phyloP scores from a whole-genome alignment of 371 early-diverging fungal species.

The Zopfochytrium polystomum region DNA sequence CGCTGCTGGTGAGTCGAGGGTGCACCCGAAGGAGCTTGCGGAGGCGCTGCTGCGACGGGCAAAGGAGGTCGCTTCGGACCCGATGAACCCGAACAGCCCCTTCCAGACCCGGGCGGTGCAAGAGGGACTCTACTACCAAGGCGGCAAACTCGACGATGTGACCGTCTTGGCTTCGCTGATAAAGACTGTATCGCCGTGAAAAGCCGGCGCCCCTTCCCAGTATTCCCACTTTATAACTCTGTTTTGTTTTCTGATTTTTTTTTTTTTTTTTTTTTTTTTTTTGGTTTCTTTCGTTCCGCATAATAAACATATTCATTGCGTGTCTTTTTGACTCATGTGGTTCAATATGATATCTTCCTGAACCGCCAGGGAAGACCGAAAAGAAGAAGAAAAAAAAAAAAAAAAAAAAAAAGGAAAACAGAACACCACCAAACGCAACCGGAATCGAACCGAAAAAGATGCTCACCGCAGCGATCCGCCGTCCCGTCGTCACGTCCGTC shows the following conservation, averaged over 20 bases:
- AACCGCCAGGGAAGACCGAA: neutral
- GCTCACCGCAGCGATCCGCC: neutral
- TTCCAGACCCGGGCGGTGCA: conserved; percentile 73
- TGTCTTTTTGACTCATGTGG: neutral
- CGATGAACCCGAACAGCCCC: conserved; percentile 70
- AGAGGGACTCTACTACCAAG: conserved; percentile 68
- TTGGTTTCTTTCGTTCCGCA: conserved; percentile 4
- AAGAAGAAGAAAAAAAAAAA: conserved; percentile 6
- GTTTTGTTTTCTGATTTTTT: neutral
- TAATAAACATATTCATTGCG: neutral
- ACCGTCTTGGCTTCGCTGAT: conserved; percentile 77
- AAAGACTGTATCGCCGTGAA: too few relatives aligned
- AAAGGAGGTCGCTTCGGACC: conserved; percentile 73
- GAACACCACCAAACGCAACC: too few relatives aligned
- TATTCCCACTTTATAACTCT: too few relatives aligned
- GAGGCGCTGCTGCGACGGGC: conserved; percentile 76
- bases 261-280: neutral
- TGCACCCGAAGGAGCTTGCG: conserved; percentile 74
- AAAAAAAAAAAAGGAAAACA: too few relatives aligned
- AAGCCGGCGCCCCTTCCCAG: too few relatives aligned
- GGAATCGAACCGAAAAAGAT: too few relatives aligned
- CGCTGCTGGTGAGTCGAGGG: too few relatives aligned
- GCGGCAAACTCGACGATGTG: conserved; percentile 84
- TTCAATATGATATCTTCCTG: neutral
- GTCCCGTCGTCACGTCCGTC: neutral